A percentile compares a stretch with the other conserved stretches of the same genome.
These are phyloP conservation scores for Streptanthus diversifolius DNA, from an alignment of 345 rosid species.

Conservation along the genomic window DNA sequence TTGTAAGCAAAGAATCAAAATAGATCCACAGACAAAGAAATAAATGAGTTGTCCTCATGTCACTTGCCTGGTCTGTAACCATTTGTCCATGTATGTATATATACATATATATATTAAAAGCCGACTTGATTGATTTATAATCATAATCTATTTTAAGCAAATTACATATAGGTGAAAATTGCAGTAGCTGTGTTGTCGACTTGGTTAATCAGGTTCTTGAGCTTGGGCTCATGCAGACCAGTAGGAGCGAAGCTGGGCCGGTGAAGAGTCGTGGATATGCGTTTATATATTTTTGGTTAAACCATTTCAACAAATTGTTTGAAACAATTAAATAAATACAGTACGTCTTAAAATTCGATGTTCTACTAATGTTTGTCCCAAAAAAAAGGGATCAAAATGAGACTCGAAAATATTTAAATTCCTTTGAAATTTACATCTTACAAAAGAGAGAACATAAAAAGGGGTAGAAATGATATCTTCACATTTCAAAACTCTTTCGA, in stretches of 20 bases:
- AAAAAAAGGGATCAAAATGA: not conserved
- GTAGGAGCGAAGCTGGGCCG: not conserved
- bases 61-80: slow-evolving; percentile 12
- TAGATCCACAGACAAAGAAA: slow-evolving; percentile 27
- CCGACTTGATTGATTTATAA: not conserved
- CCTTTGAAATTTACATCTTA: not conserved
- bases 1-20: slow-evolving; percentile 27
- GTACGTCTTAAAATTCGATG: not conserved
- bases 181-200: not conserved
- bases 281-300: not conserved
- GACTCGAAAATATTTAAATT: not conserved
- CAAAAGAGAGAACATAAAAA: not conserved
- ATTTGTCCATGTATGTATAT: not conserved
- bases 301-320: not conserved
- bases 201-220: not conserved
- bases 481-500: slow-evolving; percentile 32
- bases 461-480: slow-evolving; percentile 28
- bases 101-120: not conserved
- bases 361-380: not conserved
- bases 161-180: not conserved
- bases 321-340: not conserved
- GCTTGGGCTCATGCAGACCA: not conserved
- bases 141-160: not conserved
- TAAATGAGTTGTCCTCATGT: slow-evolving; percentile 28
- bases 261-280: not conserved